phyloP scores from a whole-genome alignment of 305 asterid species.

The Fraxinus angustifolia region DNA sequence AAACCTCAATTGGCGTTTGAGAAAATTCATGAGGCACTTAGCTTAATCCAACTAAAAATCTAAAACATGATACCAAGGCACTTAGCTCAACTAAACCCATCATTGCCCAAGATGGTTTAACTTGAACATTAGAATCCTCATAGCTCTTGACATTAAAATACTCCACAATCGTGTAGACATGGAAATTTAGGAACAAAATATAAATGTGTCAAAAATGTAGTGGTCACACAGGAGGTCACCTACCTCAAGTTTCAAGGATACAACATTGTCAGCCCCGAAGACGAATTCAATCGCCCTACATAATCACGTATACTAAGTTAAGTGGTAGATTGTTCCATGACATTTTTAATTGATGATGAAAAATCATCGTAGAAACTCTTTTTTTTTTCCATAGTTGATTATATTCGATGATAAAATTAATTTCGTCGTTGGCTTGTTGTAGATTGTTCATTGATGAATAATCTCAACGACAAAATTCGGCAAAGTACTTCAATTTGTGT shows the following conservation, averaged over 20 bases:
- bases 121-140: not conserved
- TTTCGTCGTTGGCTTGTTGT: not conserved
- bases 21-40: no score
- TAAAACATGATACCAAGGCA: no score
- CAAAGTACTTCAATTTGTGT: not conserved
- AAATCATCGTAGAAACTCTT: no score
- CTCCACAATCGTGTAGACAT: not conserved
- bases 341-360: not conserved
- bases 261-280: no score
- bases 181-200: no score
- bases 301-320: no score
- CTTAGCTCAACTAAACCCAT: not conserved
- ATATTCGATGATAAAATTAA: not conserved
- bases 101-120: no score
- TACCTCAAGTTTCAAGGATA: not conserved
- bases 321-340: not conserved
- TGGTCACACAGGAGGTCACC: no score
- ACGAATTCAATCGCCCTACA: no score
- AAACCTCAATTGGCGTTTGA: not conserved
- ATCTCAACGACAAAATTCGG: not conserved
- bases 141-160: no score
- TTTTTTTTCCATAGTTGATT: not conserved
- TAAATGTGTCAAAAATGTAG: not conserved
- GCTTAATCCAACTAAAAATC: not conserved
- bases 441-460: not conserved